phyloP scores from a whole-genome alignment of 1,284 basidiomycete species.

The Cutaneotrichosporon sp. region DNA sequence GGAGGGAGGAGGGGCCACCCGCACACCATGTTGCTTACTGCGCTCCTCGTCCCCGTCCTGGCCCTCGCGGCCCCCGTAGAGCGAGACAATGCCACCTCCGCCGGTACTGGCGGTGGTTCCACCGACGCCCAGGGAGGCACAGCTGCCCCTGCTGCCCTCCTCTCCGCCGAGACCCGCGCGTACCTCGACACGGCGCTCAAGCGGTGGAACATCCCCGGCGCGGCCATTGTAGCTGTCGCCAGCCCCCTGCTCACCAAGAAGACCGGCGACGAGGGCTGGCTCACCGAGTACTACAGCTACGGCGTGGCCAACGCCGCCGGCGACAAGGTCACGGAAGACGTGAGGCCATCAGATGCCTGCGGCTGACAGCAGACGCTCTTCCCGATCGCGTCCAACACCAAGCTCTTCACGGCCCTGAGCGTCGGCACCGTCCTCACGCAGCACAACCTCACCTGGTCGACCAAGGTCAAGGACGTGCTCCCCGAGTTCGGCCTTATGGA shows the following conservation, averaged over 20 bases:
- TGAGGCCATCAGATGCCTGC: not conserved
- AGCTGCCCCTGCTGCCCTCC: not conserved
- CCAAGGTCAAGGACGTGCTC: constrained; percentile 55
- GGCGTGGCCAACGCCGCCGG: not conserved
- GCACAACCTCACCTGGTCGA: constrained; percentile 47
- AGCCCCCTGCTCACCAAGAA: not conserved
- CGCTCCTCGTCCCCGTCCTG: too few relatives aligned
- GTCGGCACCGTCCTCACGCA: constrained; percentile 55
- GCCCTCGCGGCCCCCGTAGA: too few relatives aligned
- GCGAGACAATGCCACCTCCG: too few relatives aligned
- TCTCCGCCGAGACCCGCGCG: not conserved
- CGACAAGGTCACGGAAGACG: not conserved
- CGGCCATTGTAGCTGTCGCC: not conserved
- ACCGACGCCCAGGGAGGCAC: not conserved
- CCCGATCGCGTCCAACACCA: constrained; percentile 57
- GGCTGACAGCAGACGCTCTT: constrained; percentile 50
- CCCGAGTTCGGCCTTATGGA: constrained; percentile 55
- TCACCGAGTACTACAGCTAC: not conserved
- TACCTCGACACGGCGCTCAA: not conserved
- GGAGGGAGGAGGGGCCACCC: too few relatives aligned
- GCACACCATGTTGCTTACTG: too few relatives aligned
- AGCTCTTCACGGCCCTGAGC: constrained; percentile 55
- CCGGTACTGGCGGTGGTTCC: too few relatives aligned
- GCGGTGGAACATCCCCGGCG: not conserved
- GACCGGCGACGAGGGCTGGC: not conserved